Base-by-base conservation (phyloP, 257 asterid genomes). In the Perilla frutescens region DNA sequence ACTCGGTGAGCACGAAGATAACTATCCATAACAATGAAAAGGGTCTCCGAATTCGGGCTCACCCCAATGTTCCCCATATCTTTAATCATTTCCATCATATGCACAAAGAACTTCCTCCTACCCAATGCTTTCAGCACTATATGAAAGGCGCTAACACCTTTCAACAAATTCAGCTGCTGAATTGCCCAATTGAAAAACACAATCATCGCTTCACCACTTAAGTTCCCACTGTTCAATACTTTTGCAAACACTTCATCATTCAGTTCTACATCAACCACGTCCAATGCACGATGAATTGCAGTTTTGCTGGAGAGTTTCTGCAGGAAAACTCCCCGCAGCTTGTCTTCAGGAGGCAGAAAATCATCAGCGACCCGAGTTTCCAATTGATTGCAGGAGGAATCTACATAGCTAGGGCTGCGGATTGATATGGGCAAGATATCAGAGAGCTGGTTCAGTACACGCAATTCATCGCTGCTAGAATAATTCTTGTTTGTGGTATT, bases 241-340 rank as follows among this genome's bases (percentile, higher is more conserved):
- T 79, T 82, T 47, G 84, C 87, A 48, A 91, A 80, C 32, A 88
- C 44, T 36, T 88, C 91, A 14, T 49, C 71, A 8, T 84, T 84
- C 34, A 90, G 14, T 66, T 91, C 91, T 1, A 90, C 87, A 15
- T 59, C 87, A 71, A 84, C 87, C 36, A 72, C 69, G 32, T 73
- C 69, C 43, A 91, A 65, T 12, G 95, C 96, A 8, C 78, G 70
- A 29, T 66, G 78, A 65, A 78, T 72, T 29, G 90, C 90, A 34
- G 75, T 4, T 75, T 62, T 84, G 5, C 96, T 84, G 5, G 73
- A 32, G 41, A 90, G 72, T 65, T 88, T 90, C 76, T 86, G 96
- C 62, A 94, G 78, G 76, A 94, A 94, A 72, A 94, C 81, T 11
- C 97, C 99, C 2, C 95, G 87, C 48, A 91, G 81, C 71, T 88